Conservation (phyloP, 257 asterid genomes). For the Solanum corneliomulleri region DNA sequence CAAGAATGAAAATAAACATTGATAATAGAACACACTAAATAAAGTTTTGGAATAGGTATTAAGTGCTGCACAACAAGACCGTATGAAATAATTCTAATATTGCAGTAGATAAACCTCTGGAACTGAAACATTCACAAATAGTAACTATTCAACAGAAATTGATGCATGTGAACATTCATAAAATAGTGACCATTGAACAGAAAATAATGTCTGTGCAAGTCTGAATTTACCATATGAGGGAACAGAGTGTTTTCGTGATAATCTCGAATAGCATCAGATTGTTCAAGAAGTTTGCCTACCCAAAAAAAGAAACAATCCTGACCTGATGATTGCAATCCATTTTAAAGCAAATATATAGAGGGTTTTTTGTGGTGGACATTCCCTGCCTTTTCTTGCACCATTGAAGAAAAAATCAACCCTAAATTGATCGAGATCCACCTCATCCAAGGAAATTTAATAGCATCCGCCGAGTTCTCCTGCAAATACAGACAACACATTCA, state of each 20-base stretch:
- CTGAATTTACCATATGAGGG: constrained; percentile 66
- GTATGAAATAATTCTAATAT: neutral
- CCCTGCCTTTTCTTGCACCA: constrained; percentile 81
- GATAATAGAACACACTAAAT: neutral
- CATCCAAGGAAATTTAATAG: constrained; percentile 46
- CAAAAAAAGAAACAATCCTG: neutral
- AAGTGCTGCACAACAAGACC: neutral
- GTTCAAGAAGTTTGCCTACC: constrained; percentile 78
- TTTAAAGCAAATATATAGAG: neutral
- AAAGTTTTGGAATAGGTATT: neutral
- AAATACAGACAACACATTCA: neutral
- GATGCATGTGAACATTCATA: neutral
- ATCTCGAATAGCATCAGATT: constrained; percentile 87
- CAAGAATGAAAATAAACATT: neutral
- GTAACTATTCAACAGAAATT: neutral
- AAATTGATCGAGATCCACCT: constrained; percentile 96
- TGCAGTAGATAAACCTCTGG: neutral
- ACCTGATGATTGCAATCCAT: neutral
- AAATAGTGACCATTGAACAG: neutral
- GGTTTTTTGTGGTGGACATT: neutral
- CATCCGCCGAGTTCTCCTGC: constrained; percentile 39
- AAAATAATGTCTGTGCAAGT: neutral
- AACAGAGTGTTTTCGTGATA: constrained; percentile 70
- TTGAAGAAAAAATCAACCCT: constrained; percentile 79
- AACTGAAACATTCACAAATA: neutral